phyloP scores from a whole-genome alignment of 225 moss, liverwort and hornwort genomes.

The Antitrichia curtipendula region DNA sequence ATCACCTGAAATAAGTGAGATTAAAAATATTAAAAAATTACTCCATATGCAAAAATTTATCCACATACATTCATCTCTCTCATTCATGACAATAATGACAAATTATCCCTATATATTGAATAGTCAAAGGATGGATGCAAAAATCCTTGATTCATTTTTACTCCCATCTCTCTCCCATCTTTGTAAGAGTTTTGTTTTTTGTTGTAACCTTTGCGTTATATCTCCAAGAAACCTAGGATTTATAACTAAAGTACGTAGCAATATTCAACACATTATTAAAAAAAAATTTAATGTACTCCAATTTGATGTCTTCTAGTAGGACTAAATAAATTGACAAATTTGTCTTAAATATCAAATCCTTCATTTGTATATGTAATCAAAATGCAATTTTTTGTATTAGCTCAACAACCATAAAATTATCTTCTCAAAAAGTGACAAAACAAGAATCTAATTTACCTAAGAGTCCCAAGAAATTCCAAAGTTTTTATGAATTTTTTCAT shows the following conservation, averaged over 20 bases:
- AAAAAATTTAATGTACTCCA: fast-evolving
- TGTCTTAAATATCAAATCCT: background rate
- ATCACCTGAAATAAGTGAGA: conserved; percentile 32
- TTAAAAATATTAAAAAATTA: background rate
- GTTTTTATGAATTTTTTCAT: background rate
- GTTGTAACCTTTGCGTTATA: background rate
- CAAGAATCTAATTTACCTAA: background rate
- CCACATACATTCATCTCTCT: background rate
- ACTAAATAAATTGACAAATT: background rate
- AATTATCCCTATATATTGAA: background rate
- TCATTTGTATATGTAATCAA: background rate
- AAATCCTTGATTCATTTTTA: background rate
- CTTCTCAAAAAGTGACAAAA: background rate
- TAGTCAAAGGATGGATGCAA: background rate
- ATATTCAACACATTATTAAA: no score
- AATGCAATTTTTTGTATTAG: background rate
- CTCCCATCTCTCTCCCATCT: background rate
- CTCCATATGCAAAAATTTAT: background rate
- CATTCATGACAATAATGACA: background rate
- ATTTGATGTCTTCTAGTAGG: background rate
- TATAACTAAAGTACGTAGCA: background rate
- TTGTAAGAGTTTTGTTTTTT: no score
- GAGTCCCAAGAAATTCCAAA: fast-evolving
- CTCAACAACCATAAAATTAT: background rate
- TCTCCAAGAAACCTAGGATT: background rate